A percentile compares a stretch with the other conserved stretches of the same genome.
phyloP scores from a whole-genome alignment of 2,329 filamentous ascomycete genomes.

The Aspergillus fumigatiaffinis region DNA sequence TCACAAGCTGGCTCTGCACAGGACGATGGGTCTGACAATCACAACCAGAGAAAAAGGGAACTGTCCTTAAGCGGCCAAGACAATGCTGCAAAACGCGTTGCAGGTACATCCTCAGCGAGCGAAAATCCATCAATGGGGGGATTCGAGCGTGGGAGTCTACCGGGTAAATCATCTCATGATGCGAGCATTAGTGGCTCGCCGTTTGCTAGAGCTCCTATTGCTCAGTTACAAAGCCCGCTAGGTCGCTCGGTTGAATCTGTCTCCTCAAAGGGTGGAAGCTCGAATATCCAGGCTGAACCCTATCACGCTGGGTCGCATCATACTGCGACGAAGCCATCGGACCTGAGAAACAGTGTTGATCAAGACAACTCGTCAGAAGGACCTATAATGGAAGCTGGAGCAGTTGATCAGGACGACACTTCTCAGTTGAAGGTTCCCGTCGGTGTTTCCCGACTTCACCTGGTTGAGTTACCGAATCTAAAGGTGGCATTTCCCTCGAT shows the following conservation, averaged over 20 bases:
- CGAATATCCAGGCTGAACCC: constrained; percentile 18
- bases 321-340: constrained; percentile 22
- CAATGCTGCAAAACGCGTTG: constrained; percentile 26
- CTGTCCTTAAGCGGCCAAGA: constrained; percentile 27
- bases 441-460: constrained; percentile 82
- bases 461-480: constrained; percentile 76
- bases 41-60: constrained; percentile 28
- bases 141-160: constrained; percentile 19
- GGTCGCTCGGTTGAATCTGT: constrained; percentile 28
- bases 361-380: constrained; percentile 13
- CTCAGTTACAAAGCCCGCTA: constrained; percentile 26
- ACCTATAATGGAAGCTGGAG: constrained; percentile 10
- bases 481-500: constrained; percentile 25
- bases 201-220: constrained; percentile 42
- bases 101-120: constrained; percentile 20
- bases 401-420: constrained; percentile 25
- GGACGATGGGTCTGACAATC: constrained; percentile 14
- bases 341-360: constrained; percentile 23
- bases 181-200: constrained; percentile 47
- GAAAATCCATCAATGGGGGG: constrained; percentile 23
- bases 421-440: constrained; percentile 66
- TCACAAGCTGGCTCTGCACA: constrained; percentile 15
- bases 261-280: constrained; percentile 18
- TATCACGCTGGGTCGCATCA: constrained; percentile 13
- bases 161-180: constrained; percentile 24